These are phyloP conservation scores for Laguncularia racemosa DNA, from an alignment of 345 rosid genomes.

Conservation along the genomic window DNA sequence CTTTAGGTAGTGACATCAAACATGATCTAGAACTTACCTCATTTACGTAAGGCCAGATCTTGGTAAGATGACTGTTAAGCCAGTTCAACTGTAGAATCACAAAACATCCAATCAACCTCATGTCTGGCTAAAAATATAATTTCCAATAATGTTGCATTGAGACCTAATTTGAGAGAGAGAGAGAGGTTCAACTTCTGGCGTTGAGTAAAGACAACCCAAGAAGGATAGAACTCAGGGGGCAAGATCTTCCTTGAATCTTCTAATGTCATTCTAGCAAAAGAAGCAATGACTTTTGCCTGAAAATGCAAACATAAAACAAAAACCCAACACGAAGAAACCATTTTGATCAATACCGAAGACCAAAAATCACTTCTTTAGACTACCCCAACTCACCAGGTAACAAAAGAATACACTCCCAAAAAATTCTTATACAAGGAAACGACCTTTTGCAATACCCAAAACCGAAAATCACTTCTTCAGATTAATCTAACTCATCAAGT, in stretches of 20 bases:
- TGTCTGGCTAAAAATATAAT: neutral
- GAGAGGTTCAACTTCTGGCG: constrained; percentile 66
- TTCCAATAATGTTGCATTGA: neutral
- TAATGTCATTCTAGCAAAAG: constrained; percentile 94
- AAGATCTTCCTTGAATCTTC: constrained; percentile 88
- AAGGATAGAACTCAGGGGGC: constrained; percentile 72
- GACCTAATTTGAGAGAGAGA: neutral
- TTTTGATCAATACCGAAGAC: no score
- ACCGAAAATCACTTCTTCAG: no score
- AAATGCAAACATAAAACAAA: constrained; percentile 3
- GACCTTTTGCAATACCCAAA: no score
- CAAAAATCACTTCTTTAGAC: no score
- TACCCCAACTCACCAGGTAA: no score
- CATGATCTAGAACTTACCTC: constrained; percentile 32
- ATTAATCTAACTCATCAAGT: neutral
- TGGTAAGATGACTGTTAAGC: constrained; percentile 78
- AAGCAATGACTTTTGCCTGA: constrained; percentile 82
- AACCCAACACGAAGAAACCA: neutral
- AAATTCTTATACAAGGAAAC: no score
- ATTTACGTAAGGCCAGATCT: constrained; percentile 96
- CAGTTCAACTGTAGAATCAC: constrained; percentile 64
- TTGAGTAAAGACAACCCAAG: constrained; percentile 97
- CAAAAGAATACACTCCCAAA: no score
- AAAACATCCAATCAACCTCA: neutral
- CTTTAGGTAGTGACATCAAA: neutral